These are phyloP conservation scores for Vitis hybrid DNA, from an alignment of 177 flowering plant genomes.

Conservation along the genomic window DNA sequence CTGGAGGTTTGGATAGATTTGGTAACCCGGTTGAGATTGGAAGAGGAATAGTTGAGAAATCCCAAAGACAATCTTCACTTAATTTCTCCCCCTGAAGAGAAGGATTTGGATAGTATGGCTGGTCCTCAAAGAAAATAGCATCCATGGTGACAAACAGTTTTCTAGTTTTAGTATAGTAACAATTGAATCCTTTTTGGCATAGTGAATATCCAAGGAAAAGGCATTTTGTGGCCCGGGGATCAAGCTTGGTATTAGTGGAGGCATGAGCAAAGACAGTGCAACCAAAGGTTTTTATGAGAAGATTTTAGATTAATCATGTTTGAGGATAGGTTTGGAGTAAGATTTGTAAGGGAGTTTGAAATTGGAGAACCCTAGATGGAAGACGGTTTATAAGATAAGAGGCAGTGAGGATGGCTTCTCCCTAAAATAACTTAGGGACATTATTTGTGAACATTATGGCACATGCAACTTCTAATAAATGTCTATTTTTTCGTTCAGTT, in stretches of 20 bases:
- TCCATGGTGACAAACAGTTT: neutral
- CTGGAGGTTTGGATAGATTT: no score
- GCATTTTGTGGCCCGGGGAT: conserved; percentile 9
- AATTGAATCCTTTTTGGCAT: conserved; percentile 12
- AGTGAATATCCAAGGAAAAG: conserved; percentile 18
- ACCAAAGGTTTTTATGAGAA: conserved; percentile 13
- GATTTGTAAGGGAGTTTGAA: conserved; percentile 9
- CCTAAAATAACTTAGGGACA: conserved; percentile 20
- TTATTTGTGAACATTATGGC: conserved; percentile 6
- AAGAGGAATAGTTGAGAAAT: no score
- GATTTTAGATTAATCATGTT: neutral
- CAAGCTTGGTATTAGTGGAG: conserved; percentile 3
- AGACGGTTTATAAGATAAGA: conserved; percentile 22
- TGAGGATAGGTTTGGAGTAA: neutral
- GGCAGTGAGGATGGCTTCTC: conserved; percentile 22
- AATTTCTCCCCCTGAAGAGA: no score
- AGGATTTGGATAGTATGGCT: no score
- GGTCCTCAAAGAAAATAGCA: no score
- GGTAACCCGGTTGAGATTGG: no score
- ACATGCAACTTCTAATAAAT: conserved; percentile 14
- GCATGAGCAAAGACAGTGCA: conserved; percentile 15
- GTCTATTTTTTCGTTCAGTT: neutral
- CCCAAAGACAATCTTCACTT: no score
- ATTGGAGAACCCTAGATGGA: conserved; percentile 14
- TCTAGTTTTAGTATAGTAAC: conserved; percentile 3